Conservation (phyloP, 129 eudicot species). For the Tagetes patula region DNA sequence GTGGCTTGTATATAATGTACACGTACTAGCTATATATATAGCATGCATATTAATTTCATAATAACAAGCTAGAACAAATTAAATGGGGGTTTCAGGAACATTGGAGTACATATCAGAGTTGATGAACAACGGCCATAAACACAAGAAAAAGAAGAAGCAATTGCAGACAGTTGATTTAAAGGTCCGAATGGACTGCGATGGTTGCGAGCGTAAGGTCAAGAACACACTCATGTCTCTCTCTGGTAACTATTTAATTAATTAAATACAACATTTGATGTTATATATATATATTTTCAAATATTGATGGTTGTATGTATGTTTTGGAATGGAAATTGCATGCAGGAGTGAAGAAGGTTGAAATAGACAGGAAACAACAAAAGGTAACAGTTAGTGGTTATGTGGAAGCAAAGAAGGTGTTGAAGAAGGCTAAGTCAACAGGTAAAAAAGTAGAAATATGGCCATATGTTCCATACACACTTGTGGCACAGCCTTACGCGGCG, state of each 20-base stretch:
- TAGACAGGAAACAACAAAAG: constrained; percentile 78
- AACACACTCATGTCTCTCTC: constrained; percentile 64
- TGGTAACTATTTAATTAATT: neutral
- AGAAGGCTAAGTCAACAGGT: constrained; percentile 80
- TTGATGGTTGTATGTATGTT: neutral
- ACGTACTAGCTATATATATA: neutral
- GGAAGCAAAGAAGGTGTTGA: constrained; percentile 68
- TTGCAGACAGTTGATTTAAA: constrained; percentile 69
- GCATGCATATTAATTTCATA: too few species aligned
- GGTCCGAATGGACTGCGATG: constrained; percentile 89
- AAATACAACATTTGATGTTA: too few species aligned
- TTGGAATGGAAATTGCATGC: neutral
- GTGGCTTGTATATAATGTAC: neutral
- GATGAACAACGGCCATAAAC: constrained; percentile 54
- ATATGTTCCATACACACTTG: constrained; percentile 76
- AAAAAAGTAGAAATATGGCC: constrained; percentile 93
- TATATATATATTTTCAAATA: too few species aligned
- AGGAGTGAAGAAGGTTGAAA: constrained; percentile 86
- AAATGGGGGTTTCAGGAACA: constrained; percentile 63
- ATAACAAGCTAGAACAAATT: neutral
- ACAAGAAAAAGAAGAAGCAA: constrained; percentile 63
- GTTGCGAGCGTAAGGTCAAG: constrained; percentile 89
- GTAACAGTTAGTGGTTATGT: constrained; percentile 74
- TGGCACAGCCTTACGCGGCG: constrained; percentile 73
- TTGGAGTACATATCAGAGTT: constrained; percentile 67